Evolutionary conservation across 1,284 basidiomycete species (phyloP), one percentile per base, ranked within the genome.

Genomic region (Vanrija sp.): DNA sequence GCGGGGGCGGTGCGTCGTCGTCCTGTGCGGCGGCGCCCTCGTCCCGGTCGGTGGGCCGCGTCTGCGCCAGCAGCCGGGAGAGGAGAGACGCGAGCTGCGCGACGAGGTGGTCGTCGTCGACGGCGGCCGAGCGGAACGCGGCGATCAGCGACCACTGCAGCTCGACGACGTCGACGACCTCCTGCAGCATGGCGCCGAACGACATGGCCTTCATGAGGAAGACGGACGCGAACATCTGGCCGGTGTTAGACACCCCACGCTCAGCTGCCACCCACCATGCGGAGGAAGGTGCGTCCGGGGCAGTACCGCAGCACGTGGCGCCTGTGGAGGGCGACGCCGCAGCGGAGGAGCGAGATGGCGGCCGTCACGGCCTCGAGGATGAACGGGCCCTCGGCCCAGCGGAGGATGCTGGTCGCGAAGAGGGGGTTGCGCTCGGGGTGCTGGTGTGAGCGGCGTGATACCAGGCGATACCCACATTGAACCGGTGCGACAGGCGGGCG

Each of bases 141-240:
- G 27, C 18, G 25, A 54, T 54, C 9, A 54, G 20, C 14, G 19
- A n/a, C 27, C 41, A 46, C 14, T 54, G 47, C 1, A 54, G 44
- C n/a, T 49, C 44, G 38, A 39, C n/a, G 22, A 42, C 38, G n/a
- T 45, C 53, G 9, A 27, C 27, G n/a, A 49, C 53, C 10, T 42
- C 16, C 19, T 49, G 38, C 2, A 46, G 22, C 8, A 54, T 31
- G 0, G 47, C 53, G 5, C 53, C 53, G 24, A 49, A 45, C 6
- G 43, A 41, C 43, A 46, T 41, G 3, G 53, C 53, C 41, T 54
- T 54, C 47, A 54, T 54, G 10, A 54, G 19, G 31, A 54, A 54
- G 16, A 54, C 53, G 20, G 38, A 42, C 3, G 53, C 53, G 20
- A 49, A 54, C 53, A 54, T 54, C 53, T 49, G 51, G 9, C 2